Evolutionary conservation across 2,329 filamentous ascomycete genomes (phyloP).

Genomic region (Paecilomyces sp.): DNA sequence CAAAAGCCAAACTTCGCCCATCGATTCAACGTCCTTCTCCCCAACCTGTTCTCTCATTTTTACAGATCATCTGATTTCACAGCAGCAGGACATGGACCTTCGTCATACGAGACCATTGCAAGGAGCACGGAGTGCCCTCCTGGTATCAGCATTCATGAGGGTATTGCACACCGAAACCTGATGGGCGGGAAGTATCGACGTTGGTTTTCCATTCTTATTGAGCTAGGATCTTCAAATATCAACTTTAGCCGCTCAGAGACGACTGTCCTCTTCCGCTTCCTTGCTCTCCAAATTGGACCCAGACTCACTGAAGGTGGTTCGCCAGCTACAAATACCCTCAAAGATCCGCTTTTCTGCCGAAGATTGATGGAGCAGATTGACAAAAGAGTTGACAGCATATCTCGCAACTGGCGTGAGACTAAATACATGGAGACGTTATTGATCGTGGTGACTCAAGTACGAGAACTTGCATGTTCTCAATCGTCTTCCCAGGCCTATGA

Average conservation of each 20-base stretch:
- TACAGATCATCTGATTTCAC: constrained; percentile 19
- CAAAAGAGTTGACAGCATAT: constrained; percentile 40
- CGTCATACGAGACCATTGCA: constrained; percentile 44
- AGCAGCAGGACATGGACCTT: constrained; percentile 30
- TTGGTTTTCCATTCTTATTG: constrained; percentile 43
- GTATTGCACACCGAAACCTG: constrained; percentile 39
- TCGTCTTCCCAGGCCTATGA: constrained; percentile 5
- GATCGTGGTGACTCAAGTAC: constrained; percentile 41
- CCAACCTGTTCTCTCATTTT: constrained; percentile 29
- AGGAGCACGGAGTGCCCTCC: constrained; percentile 41
- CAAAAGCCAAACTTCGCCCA: constrained; percentile 37
- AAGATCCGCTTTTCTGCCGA: constrained; percentile 44
- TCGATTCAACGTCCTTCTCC: constrained; percentile 35
- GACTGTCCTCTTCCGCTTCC: constrained; percentile 45
- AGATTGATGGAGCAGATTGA: constrained; percentile 43
- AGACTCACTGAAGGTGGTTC: constrained; percentile 21
- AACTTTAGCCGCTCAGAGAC: constrained; percentile 51
- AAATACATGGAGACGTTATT: constrained; percentile 54
- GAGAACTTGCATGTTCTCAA: constrained; percentile 17
- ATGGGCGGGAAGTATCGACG: constrained; percentile 37
- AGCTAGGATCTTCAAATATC: constrained; percentile 48
- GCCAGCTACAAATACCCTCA: constrained; percentile 46
- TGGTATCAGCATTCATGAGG: constrained; percentile 43
- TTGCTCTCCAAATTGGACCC: constrained; percentile 53
- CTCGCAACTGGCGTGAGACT: constrained; percentile 52